phyloP scores from a whole-genome alignment of 2,329 filamentous ascomycete species.

The Sarocladiaceae sp. region DNA sequence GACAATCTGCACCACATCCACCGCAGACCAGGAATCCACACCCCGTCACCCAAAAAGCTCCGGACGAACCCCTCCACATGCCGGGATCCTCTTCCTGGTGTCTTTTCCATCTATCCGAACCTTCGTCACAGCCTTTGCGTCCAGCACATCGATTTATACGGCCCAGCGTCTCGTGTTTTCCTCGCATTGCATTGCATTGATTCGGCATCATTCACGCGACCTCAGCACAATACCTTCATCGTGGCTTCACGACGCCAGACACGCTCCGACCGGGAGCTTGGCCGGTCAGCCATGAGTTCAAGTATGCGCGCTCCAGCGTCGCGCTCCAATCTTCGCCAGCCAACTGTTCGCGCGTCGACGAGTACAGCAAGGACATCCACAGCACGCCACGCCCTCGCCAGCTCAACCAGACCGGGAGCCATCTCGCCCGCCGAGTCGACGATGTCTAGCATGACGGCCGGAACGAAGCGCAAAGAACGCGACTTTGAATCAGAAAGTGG shows the following conservation, averaged over 20 bases:
- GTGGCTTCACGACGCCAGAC: constrained; percentile 29
- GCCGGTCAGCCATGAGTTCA: constrained; percentile 27
- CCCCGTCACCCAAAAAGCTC: constrained; percentile 2
- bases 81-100: constrained; percentile 4
- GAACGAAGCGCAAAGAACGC: constrained; percentile 78
- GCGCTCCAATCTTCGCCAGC: constrained; percentile 11
- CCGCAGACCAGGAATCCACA: constrained; percentile 3
- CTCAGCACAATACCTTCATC: constrained; percentile 16
- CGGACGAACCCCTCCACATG: constrained; percentile 3
- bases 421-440: constrained; percentile 65
- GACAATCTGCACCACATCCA: constrained; percentile 10
- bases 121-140: not conserved
- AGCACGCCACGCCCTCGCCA: constrained; percentile 16
- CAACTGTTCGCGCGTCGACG: constrained; percentile 4
- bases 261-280: constrained; percentile 31
- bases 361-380: constrained; percentile 16
- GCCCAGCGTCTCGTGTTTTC: not conserved
- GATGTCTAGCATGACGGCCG: constrained; percentile 35
- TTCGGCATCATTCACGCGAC: not conserved
- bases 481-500: constrained; percentile 66
- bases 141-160: not conserved
- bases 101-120: constrained; percentile 6
- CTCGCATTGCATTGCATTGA: not conserved
- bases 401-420: constrained; percentile 24
- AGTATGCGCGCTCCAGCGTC: constrained; percentile 19